Conservation (phyloP, 306 rosid species). For the Lathyrus aphaca region DNA sequence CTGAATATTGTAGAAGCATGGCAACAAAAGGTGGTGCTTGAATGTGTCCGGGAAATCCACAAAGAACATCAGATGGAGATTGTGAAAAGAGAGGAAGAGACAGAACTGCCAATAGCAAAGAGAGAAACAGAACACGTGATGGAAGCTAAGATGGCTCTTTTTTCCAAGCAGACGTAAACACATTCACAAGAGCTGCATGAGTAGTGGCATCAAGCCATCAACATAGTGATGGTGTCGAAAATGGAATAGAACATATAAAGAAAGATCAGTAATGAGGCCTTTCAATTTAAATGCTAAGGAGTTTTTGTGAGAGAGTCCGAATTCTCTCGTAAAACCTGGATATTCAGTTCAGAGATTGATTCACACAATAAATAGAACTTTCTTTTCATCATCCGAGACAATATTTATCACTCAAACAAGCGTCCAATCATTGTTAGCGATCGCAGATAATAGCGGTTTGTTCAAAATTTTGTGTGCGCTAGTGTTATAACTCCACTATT, state of each 20-base stretch:
- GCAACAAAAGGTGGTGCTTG: too few species aligned
- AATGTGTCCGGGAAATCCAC: not conserved
- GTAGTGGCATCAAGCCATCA: constrained; percentile 4
- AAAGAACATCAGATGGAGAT: not conserved
- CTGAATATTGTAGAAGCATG: too few species aligned
- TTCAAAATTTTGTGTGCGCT: not conserved
- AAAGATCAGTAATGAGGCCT: not conserved
- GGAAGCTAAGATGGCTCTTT: not conserved
- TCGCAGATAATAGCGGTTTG: not conserved
- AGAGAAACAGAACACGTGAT: not conserved
- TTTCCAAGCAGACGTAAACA: not conserved
- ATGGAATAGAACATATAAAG: not conserved
- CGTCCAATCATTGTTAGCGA: not conserved
- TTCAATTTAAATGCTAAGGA: not conserved
- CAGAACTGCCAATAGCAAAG: not conserved
- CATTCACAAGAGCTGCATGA: not conserved
- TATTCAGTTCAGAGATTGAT: not conserved
- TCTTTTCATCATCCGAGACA: too few species aligned
- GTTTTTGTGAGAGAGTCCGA: not conserved
- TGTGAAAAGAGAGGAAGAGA: not conserved
- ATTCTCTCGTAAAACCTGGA: not conserved
- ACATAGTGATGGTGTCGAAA: not conserved
- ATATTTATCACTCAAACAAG: not conserved
- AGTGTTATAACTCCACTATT: not conserved
- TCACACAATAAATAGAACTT: not conserved